These are phyloP conservation scores for Solanum paucissectum DNA, from an alignment of 257 asterid species.

Conservation along the genomic window DNA sequence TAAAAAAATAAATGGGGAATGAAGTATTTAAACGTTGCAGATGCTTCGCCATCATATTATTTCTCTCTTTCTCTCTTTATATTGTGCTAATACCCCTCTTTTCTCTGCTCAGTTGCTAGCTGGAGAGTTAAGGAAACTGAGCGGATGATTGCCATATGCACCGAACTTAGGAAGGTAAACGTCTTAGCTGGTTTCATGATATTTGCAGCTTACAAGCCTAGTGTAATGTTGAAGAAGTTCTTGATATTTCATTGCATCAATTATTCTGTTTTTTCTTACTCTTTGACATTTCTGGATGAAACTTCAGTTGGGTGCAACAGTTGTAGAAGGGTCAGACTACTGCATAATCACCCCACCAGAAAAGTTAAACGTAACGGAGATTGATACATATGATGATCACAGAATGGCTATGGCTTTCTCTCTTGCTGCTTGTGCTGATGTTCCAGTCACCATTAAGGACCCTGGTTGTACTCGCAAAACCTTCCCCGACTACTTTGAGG, in stretches of 20 bases:
- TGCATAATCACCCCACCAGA: slow-evolving; percentile 93
- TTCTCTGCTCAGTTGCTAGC: slow-evolving; percentile 67
- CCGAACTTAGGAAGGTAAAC: slow-evolving; percentile 86
- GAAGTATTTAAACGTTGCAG: not conserved
- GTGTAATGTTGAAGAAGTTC: not conserved
- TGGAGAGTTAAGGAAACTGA: slow-evolving; percentile 99
- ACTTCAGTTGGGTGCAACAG: slow-evolving; percentile 85
- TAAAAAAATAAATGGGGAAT: not conserved
- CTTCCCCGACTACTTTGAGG: slow-evolving; percentile 81
- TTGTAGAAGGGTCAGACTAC: slow-evolving; percentile 91
- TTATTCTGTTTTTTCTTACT: not conserved
- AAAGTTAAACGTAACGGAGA: slow-evolving; percentile 64
- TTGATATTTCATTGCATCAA: not conserved
- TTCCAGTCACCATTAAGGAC: slow-evolving; percentile 80
- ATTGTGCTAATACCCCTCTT: not conserved
- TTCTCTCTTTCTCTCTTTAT: not conserved
- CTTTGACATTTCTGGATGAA: not conserved
- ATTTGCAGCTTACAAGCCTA: not conserved
- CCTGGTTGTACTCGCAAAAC: slow-evolving; percentile 98
- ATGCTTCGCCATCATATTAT: not conserved
- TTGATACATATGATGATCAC: slow-evolving; percentile 91
- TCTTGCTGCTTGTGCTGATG: slow-evolving; percentile 92
- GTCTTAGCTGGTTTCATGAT: not conserved
- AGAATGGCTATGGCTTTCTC: slow-evolving; percentile 99
- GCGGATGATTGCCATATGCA: slow-evolving; percentile 95